phyloP scores from a whole-genome alignment of 2,329 filamentous ascomycete species.

The Lecanosticta acicola region DNA sequence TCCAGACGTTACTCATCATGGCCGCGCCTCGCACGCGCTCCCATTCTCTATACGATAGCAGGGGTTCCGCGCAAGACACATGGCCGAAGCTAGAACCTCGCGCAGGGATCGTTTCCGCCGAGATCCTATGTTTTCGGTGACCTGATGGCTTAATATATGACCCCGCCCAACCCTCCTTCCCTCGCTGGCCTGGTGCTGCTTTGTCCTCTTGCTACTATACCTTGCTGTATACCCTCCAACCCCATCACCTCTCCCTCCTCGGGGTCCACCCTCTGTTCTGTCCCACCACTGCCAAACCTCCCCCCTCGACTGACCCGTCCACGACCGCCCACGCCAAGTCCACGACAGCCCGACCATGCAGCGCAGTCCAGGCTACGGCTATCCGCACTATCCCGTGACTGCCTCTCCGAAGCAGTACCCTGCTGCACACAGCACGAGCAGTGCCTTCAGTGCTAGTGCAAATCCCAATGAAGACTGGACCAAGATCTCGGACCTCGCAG shows the following conservation, averaged over 20 bases:
- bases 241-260: neutral
- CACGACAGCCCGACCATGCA: conserved; percentile 33
- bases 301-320: neutral
- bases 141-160: conserved; percentile 18
- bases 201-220: conserved; percentile 6
- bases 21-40: conserved; percentile 1
- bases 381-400: conserved; percentile 33
- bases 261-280: neutral
- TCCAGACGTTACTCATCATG: conserved; percentile 5
- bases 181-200: conserved; percentile 14
- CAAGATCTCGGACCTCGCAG: conserved; percentile 94
- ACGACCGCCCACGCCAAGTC: neutral
- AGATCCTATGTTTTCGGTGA: conserved; percentile 17
- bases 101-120: conserved; percentile 20
- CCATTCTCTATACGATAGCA: conserved; percentile 2
- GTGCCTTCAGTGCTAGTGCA: conserved; percentile 88
- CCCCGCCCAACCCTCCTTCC: conserved; percentile 15
- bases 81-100: conserved; percentile 10
- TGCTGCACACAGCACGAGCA: conserved; percentile 72
- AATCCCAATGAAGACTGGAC: conserved; percentile 98
- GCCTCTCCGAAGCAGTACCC: conserved; percentile 57
- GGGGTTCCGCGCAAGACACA: conserved; percentile 12
- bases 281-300: neutral
- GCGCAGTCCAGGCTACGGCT: conserved; percentile 42
- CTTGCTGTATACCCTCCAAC: neutral